Evolutionary conservation across 192 early-diverging fungal species (phyloP), one percentile per base, ranked within the genome.

Genomic region (Podila epicladia): DNA sequence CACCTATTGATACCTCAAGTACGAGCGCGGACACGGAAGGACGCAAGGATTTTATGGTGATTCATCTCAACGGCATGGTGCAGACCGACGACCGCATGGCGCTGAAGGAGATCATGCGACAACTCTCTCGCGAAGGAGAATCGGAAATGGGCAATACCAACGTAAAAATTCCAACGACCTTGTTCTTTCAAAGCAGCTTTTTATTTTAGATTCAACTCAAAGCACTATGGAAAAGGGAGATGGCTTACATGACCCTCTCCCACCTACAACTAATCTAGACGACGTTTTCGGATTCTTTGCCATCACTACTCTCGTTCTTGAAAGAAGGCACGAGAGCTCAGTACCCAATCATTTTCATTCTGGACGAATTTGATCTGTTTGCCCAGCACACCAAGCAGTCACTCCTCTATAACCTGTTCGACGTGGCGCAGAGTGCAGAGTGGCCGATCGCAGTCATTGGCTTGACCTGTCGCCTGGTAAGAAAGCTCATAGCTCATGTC

Each of bases 311-410:
- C 12, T 76, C 84, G 2, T 85, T 92, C 9, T 85, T 96, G 5
- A 87, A 90, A 35, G 69, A 85, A n/a, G 91, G 91, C 17, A 75
- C 84, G 19, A 82, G 57, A 38, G 71, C 71, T 50, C 41, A 88
- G 71, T 35, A 87, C 29, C 95, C 95, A 1, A 85, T 98, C 5
- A 76, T 99, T 22, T 94, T 99, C 84, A 84, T 97, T 19, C 82
- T 99, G 51, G 97, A 99, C 53, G 95, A 97, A 72, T 95, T 99
- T 80, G 96, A 98, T 82, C 74, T 94, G 37, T 95, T 99, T 83
- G 93, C 95, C 0, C 88, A 93, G 64, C 95, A 98, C 67, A 90
- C 94, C n/a, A 97, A 95, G 62, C 97, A 99, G 72, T 88, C 92
- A 3, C 85, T 99, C 28, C 84, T 99, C 8, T 98, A 99, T 73